These are phyloP conservation scores for Rehmannia glutinosa DNA, from an alignment of 257 asterid genomes.

Conservation along the genomic window DNA sequence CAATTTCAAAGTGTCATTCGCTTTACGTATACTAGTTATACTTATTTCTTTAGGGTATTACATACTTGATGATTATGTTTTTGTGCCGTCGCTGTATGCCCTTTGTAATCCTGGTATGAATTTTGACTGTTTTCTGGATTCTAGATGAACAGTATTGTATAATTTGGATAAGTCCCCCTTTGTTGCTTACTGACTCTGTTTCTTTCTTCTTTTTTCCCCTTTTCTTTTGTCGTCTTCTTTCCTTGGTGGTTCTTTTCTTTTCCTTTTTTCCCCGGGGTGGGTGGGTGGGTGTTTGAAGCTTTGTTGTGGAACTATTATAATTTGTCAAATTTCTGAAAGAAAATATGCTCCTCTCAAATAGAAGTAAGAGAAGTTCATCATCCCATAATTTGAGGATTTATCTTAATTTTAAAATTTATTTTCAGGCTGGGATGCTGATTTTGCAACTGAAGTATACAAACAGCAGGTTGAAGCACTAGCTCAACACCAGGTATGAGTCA, in stretches of 20 bases:
- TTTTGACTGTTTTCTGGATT: not conserved
- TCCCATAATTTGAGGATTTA: conserved; percentile 10
- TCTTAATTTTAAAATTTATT: conserved; percentile 20
- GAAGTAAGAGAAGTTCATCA: not conserved
- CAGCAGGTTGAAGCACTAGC: conserved; percentile 93
- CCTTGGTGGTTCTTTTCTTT: not conserved
- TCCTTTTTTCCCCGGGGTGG: not conserved
- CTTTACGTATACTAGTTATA: not conserved
- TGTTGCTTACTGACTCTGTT: not conserved
- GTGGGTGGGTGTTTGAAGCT: not conserved
- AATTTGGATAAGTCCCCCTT: not conserved
- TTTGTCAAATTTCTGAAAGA: not conserved
- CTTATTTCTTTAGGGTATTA: not conserved
- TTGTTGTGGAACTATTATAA: not conserved
- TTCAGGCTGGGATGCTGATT: conserved; percentile 97
- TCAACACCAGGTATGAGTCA: conserved; percentile 68
- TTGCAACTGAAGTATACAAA: conserved; percentile 89
- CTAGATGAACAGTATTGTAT: not conserved
- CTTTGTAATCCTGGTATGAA: not conserved
- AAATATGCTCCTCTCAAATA: not conserved
- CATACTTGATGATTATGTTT: not conserved
- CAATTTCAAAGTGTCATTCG: not conserved
- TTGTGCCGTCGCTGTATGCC: not conserved
- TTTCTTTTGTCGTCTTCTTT: not conserved
- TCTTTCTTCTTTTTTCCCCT: not conserved